Percentiles rank a stretch among this genome's conserved stretches.
These are phyloP conservation scores for Nepenthes alata DNA, from an alignment of 179 eudicot species.

Conservation along the genomic window DNA sequence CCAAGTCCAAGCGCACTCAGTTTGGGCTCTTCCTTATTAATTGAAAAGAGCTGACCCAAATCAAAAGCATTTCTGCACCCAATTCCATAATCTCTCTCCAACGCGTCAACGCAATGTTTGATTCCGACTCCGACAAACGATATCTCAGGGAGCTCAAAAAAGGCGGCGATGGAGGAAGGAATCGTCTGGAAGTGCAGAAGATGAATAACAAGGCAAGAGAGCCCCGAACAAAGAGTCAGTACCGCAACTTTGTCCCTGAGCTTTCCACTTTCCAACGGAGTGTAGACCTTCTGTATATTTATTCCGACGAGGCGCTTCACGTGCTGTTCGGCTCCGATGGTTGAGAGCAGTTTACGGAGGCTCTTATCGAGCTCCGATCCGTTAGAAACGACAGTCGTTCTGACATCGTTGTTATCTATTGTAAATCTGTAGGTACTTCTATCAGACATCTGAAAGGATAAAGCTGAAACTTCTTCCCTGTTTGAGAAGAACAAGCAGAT, in stretches of 20 bases:
- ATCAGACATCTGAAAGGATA: no score
- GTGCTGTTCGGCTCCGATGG: conserved; percentile 5
- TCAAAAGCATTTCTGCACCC: conserved; percentile 12
- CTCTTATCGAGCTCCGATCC: conserved; percentile 2
- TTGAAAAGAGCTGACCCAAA: conserved; percentile 12
- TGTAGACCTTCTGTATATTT: conserved; percentile 9
- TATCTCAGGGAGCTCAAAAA: conserved; percentile 11
- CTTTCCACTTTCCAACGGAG: neutral
- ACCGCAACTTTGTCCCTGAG: conserved; percentile 6
- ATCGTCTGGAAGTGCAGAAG: conserved; percentile 5
- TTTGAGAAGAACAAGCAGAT: no score
- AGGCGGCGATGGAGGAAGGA: conserved; percentile 8
- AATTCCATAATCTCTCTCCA: conserved; percentile 12
- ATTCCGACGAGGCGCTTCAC: conserved; percentile 10
- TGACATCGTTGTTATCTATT: conserved; percentile 7
- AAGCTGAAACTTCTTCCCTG: no score
- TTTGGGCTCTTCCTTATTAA: neutral
- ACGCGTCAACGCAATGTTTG: neutral
- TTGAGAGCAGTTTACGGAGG: conserved; percentile 8
- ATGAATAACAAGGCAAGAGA: conserved; percentile 13
- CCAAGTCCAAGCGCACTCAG: conserved; percentile 6
- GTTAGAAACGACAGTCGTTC: conserved; percentile 7
- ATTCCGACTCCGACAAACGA: conserved; percentile 16
- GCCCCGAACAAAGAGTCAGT: conserved; percentile 11
- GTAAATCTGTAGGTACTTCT: neutral